phyloP scores from a whole-genome alignment of 2,329 filamentous ascomycete species.

The Talaromyces atroroseus region DNA sequence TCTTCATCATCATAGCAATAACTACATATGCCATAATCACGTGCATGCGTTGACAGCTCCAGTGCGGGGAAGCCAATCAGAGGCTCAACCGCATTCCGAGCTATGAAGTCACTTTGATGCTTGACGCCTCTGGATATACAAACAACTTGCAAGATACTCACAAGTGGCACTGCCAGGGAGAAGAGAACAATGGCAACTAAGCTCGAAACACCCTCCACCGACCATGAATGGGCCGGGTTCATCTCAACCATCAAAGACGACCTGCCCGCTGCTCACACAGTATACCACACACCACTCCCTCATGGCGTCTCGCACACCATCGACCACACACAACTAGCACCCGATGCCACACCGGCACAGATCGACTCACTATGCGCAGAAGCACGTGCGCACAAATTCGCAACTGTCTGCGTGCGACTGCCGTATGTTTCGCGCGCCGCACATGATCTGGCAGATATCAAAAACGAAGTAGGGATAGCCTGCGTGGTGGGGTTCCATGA shows the following conservation, averaged over 20 bases:
- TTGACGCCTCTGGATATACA: neutral
- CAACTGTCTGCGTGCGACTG: conserved; percentile 54
- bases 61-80: conserved; percentile 3
- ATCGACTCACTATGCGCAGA: conserved; percentile 53
- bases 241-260: conserved; percentile 23
- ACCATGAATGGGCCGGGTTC: conserved; percentile 30
- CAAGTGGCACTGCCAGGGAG: neutral
- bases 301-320: conserved; percentile 31
- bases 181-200: conserved; percentile 10
- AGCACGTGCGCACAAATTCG: conserved; percentile 40
- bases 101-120: conserved; percentile 11
- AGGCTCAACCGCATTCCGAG: neutral
- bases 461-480: conserved; percentile 45
- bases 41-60: neutral
- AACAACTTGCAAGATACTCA: neutral
- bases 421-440: conserved; percentile 48
- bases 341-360: conserved; percentile 41
- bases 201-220: conserved; percentile 20
- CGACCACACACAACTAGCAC: conserved; percentile 39
- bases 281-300: conserved; percentile 22
- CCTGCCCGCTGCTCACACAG: conserved; percentile 21
- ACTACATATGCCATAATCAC: conserved; percentile 2
- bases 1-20: neutral
- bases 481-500: conserved; percentile 58
- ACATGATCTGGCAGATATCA: conserved; percentile 40